A percentile compares a stretch with the other conserved stretches of the same genome.
These are phyloP conservation scores for Davidsoniella neocaledoniae DNA, from an alignment of 2,329 filamentous ascomycete genomes.

Conservation along the genomic window DNA sequence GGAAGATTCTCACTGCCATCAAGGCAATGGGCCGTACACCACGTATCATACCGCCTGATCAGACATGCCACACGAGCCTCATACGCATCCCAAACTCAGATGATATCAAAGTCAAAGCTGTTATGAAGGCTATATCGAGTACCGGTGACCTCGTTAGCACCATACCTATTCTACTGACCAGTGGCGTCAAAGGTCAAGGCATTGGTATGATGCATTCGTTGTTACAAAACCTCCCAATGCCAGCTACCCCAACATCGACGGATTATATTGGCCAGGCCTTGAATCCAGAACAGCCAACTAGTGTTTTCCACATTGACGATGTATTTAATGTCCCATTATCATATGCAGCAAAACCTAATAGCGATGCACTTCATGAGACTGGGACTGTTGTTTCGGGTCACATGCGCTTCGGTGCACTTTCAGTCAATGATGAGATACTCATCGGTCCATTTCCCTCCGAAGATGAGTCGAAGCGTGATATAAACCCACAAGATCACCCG, in stretches of 20 bases:
- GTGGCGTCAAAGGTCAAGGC: constrained; percentile 68
- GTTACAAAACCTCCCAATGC: constrained; percentile 57
- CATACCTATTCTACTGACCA: constrained; percentile 78
- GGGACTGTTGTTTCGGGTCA: constrained; percentile 73
- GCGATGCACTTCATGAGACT: constrained; percentile 24
- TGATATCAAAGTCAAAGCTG: constrained; percentile 37
- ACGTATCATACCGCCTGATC: constrained; percentile 48
- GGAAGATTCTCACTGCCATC: constrained; percentile 56
- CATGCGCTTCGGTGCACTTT: constrained; percentile 60
- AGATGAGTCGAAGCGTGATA: constrained; percentile 18
- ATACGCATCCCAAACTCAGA: constrained; percentile 40
- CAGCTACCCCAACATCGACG: constrained; percentile 33
- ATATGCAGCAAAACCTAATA: constrained; percentile 20
- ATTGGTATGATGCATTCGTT: constrained; percentile 71
- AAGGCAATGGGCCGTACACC: constrained; percentile 62
- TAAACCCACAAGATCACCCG: constrained; percentile 27
- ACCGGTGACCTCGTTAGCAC: constrained; percentile 23
- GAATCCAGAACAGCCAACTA: constrained; percentile 42
- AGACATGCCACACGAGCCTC: constrained; percentile 32
- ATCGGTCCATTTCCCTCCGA: constrained; percentile 61
- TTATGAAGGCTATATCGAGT: constrained; percentile 33
- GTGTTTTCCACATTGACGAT: constrained; percentile 81
- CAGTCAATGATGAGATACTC: constrained; percentile 60
- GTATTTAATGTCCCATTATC: constrained; percentile 60
- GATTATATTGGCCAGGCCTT: constrained; percentile 38